These are phyloP conservation scores for Zasmidium angulare DNA, from an alignment of 2,329 filamentous ascomycete genomes.

Conservation along the genomic window DNA sequence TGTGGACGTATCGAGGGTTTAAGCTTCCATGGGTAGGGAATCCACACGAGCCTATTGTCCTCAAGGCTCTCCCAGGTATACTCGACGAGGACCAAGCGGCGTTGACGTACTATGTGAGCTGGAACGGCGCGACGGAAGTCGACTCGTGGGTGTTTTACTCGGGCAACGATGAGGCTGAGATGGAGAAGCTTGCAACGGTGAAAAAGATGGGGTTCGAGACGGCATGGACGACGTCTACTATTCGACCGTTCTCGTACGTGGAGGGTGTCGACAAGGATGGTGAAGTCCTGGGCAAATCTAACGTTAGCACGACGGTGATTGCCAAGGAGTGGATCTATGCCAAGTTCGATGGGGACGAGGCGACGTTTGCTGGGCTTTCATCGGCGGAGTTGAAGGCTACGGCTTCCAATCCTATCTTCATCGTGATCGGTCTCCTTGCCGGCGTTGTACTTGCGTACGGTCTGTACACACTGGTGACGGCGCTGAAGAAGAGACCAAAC, in stretches of 20 bases:
- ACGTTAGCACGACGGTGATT: not conserved
- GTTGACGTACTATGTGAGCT: conserved; percentile 47
- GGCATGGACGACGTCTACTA: not conserved
- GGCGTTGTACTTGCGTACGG: too few relatives aligned
- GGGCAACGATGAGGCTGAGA: not conserved
- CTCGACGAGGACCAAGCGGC: conserved; percentile 4
- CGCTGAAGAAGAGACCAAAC: too few relatives aligned
- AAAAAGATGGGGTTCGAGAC: conserved; percentile 16
- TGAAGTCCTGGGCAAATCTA: not conserved
- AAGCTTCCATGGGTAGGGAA: conserved; percentile 43
- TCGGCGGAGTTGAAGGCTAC: too few relatives aligned
- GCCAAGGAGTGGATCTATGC: not conserved
- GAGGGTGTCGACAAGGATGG: not conserved
- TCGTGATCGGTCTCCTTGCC: too few relatives aligned
- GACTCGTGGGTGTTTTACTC: conserved; percentile 40
- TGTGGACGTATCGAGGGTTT: conserved; percentile 50
- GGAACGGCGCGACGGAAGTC: conserved; percentile 49
- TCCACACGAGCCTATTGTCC: conserved; percentile 4
- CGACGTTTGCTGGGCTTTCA: too few relatives aligned
- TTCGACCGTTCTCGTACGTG: not conserved
- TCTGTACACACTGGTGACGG: too few relatives aligned
- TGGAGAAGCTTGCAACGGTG: conserved; percentile 4
- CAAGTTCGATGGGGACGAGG: too few relatives aligned
- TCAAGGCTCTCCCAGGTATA: conserved; percentile 13
- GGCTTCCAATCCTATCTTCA: too few relatives aligned